Evolutionary conservation across 305 asterid species (phyloP), one percentile per base, ranked within the genome.

Genomic region (Plantago lanceolata): DNA sequence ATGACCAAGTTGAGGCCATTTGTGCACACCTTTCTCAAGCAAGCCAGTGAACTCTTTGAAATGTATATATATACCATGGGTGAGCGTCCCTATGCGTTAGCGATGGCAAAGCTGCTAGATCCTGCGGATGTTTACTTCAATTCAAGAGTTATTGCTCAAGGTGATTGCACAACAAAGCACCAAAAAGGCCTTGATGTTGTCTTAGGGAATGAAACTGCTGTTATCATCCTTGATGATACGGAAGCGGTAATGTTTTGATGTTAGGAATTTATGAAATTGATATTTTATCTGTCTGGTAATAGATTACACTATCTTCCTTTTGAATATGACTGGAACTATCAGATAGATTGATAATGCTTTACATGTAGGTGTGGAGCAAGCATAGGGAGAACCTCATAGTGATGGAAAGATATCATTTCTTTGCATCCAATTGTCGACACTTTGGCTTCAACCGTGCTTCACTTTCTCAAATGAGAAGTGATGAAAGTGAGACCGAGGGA

Each of bases 21-120:
- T 71, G 95, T 89, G 65, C 88, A 76, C 61, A 75, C 81, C 18
- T 89, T 93, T 65, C 75, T 93, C 62, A 81, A 82, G 68, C 90
- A 85, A 82, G 94, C 95, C 43, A 84, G 87, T 65, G 79, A 78
- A 11, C 58, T 89, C 73, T 93, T 89, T 37, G 99, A 89, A 68
- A 84, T 93, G 97, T 89, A 81, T 65, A 89, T 93, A 71, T 89
- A 93, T 71, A 93, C 99, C 12, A 89, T 89, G 97, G 97, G 97
- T 2, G 95, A 87, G 64, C 95, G 97, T 49, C 82, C 84, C 16
- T 92, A 89, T 80, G 98, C 97, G 9, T 54, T 87, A 69, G 83
- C 80, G 75, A 89, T 92, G 98, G 97, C 95, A 55, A 68, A 20
- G 6, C 78, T 89, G 60, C 96, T 93, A 19, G 99, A 93, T 64